A percentile compares a stretch with the other conserved stretches of the same genome.
These are phyloP conservation scores for Ophiostoma sp. DNA, from an alignment of 2,329 filamentous ascomycete genomes.

Conservation along the genomic window DNA sequence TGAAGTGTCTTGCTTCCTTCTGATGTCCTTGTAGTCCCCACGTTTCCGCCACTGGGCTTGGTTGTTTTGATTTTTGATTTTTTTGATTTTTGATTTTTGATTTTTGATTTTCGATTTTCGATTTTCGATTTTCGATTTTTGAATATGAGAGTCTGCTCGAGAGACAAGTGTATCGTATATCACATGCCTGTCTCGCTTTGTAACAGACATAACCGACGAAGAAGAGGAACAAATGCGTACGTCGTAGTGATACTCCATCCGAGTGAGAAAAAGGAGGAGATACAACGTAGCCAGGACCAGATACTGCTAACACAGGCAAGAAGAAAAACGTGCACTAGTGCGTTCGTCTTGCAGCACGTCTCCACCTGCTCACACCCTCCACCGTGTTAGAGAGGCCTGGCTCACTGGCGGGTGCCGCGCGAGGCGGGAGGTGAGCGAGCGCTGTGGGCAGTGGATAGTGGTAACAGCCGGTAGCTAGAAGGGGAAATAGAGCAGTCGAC, in stretches of 20 bases:
- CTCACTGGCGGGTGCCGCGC: neutral
- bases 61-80: neutral
- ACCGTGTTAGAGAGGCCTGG: constrained; percentile 2
- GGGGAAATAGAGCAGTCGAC: neutral
- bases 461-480: neutral
- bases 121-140: too few relatives aligned
- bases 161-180: neutral
- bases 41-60: neutral
- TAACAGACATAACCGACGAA: neutral
- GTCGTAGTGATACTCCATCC: neutral
- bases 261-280: neutral
- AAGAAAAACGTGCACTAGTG: constrained; percentile 10
- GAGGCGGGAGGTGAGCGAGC: neutral
- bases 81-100: too few relatives aligned
- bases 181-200: neutral
- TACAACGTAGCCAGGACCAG: neutral
- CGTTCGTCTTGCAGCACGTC: neutral
- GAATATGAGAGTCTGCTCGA: too few relatives aligned
- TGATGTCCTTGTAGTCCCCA: neutral
- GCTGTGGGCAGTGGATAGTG: neutral
- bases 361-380: constrained; percentile 5
- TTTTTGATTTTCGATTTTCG: neutral
- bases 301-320: neutral
- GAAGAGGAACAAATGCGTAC: too few relatives aligned
- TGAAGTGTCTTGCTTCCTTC: neutral